Evolutionary conservation across 176 grass and related monocot species (phyloP).

Genomic region (Dendrocalamus sinicus): DNA sequence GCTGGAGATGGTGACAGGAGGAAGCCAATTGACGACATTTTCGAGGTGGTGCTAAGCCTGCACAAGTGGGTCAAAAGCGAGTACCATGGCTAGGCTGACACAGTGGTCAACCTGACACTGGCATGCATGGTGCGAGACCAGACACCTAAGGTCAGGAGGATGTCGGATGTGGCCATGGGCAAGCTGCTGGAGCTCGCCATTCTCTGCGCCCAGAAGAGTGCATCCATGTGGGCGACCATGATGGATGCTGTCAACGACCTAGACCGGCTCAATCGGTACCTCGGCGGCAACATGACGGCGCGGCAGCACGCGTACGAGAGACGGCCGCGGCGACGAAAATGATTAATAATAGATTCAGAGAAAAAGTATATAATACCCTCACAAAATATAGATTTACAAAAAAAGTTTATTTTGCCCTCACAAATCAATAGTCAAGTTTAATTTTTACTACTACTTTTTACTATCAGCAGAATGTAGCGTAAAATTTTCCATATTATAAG

Average conservation of each 20-base stretch:
- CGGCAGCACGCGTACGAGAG: no score
- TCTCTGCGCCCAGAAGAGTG: constrained; percentile 71
- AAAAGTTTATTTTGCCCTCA: no score
- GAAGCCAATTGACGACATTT: constrained; percentile 76
- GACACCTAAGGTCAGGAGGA: constrained; percentile 67
- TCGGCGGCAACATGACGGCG: constrained; percentile 74
- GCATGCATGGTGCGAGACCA: constrained; percentile 54
- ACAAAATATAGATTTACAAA: no score
- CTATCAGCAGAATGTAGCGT: no score
- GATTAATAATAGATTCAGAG: no score
- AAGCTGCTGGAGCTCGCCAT: constrained; percentile 87
- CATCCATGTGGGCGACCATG: constrained; percentile 73
- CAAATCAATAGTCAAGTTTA: no score
- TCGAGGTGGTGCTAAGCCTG: constrained; percentile 67
- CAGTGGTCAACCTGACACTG: constrained; percentile 52
- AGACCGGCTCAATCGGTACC: constrained; percentile 76
- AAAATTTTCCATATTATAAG: no score
- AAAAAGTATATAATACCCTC: no score
- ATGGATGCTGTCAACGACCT: constrained; percentile 78
- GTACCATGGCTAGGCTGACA: constrained; percentile 59
- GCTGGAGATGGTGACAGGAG: constrained; percentile 73
- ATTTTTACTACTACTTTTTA: no score
- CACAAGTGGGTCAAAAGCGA: constrained; percentile 77
- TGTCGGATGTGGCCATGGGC: constrained; percentile 78
- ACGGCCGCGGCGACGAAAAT: no score